These are phyloP conservation scores for Vigna radiata DNA, from an alignment of 306 rosid species.

Conservation along the genomic window DNA sequence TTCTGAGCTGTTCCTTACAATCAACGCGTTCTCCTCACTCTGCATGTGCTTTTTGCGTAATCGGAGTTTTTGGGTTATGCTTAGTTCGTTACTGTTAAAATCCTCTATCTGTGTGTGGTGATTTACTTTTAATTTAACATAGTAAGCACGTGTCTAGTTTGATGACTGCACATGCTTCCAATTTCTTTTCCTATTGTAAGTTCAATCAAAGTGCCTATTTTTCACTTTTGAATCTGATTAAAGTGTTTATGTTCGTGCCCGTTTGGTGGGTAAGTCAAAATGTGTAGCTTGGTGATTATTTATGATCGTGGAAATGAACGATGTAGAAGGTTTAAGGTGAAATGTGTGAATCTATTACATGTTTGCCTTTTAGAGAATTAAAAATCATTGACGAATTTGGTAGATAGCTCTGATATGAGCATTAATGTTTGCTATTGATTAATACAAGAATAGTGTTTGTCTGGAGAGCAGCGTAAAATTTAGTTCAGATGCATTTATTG, in stretches of 20 bases:
- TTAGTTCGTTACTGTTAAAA: not conserved
- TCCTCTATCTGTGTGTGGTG: not conserved
- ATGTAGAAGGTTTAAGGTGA: not conserved
- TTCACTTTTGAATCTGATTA: conserved; percentile 5
- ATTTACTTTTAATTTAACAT: too few relatives aligned
- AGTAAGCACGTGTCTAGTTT: not conserved
- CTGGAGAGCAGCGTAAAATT: not conserved
- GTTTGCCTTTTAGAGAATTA: not conserved
- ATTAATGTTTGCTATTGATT: not conserved
- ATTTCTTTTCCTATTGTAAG: not conserved
- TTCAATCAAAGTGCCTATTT: not conserved
- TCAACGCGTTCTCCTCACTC: conserved; percentile 5
- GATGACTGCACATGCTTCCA: not conserved
- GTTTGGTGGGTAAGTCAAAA: not conserved
- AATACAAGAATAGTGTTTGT: not conserved
- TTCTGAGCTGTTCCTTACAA: not conserved
- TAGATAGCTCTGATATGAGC: conserved; percentile 7
- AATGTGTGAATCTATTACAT: conserved; percentile 4
- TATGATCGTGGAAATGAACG: not conserved
- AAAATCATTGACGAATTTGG: conserved; percentile 4
- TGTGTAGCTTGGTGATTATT: not conserved
- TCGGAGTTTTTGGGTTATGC: not conserved
- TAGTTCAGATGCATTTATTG: not conserved
- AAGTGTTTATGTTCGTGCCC: not conserved
- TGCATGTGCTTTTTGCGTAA: conserved; percentile 14